Conservation (phyloP, 306 rosid genomes). For the Vigna reflexopilosa region DNA sequence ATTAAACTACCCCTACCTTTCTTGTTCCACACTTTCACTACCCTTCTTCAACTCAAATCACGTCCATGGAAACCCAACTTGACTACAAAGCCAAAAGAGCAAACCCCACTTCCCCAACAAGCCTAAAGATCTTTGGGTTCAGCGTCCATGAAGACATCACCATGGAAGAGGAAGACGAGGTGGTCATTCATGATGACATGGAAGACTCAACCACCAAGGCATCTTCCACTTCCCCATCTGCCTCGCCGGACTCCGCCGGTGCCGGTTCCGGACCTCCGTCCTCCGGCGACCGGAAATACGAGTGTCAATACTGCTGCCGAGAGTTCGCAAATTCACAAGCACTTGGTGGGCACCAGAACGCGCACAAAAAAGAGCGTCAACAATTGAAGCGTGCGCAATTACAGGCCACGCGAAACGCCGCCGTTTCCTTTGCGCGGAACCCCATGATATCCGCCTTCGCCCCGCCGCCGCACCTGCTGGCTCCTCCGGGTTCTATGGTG, state of each 20-base stretch:
- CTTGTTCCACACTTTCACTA: conserved; percentile 49
- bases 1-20: conserved; percentile 30
- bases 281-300: conserved; percentile 84
- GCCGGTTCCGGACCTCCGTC: conserved; percentile 47
- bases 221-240: conserved; percentile 60
- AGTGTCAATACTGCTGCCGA: conserved; percentile 94
- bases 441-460: conserved; percentile 93
- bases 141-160: conserved; percentile 67
- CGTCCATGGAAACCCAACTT: conserved; percentile 50
- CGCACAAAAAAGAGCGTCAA: conserved; percentile 96
- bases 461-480: conserved; percentile 82
- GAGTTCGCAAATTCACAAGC: conserved; percentile 98
- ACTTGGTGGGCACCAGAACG: conserved; percentile 98
- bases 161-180: conserved; percentile 12
- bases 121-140: conserved; percentile 87
- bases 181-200: conserved; percentile 48
- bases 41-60: background rate
- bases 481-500: conserved; percentile 66
- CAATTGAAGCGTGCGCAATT: conserved; percentile 91
- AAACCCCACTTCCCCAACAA: conserved; percentile 58
- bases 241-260: conserved; percentile 68
- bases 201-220: conserved; percentile 57
- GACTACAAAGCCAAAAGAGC: conserved; percentile 59
- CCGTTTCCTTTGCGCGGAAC: conserved; percentile 80
- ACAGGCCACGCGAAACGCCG: conserved; percentile 83